phyloP scores from a whole-genome alignment of 2,329 filamentous ascomycete genomes.

The Fusarium papillatum region DNA sequence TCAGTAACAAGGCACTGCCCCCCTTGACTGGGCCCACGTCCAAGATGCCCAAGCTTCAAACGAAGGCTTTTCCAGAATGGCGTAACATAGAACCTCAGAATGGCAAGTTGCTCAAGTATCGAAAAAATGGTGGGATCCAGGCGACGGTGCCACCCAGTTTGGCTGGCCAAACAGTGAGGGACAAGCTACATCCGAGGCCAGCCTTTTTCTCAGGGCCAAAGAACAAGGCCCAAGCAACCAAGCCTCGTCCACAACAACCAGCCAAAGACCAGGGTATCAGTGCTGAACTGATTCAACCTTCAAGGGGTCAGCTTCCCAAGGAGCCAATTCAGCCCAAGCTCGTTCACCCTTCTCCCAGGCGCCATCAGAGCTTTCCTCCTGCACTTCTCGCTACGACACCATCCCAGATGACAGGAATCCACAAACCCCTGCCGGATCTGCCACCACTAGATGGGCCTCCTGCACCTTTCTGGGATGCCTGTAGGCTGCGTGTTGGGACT shows the following conservation, averaged over 20 bases:
- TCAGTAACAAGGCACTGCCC: not conserved
- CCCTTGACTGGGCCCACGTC: conserved; percentile 19
- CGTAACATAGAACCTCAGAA: not conserved
- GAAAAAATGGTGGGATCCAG: not conserved
- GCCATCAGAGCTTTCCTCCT: conserved; percentile 31
- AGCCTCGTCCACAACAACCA: not conserved
- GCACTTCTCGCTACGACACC: conserved; percentile 16
- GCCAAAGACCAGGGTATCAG: not conserved
- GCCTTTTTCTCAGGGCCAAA: conserved; percentile 32
- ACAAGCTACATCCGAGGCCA: not conserved
- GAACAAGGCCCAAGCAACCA: not conserved
- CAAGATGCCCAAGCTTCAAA: conserved; percentile 19
- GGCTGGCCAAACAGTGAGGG: not conserved
- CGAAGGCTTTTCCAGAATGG: conserved; percentile 32
- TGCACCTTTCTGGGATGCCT: conserved; percentile 12
- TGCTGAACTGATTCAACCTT: conserved; percentile 12
- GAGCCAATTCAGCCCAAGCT: conserved; percentile 5
- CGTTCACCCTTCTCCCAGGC: conserved; percentile 17
- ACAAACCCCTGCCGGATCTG: conserved; percentile 21
- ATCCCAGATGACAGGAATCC: not conserved
- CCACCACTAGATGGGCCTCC: conserved; percentile 12
- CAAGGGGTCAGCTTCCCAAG: conserved; percentile 15
- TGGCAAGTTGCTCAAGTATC: conserved; percentile 9
- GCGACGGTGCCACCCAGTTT: not conserved
- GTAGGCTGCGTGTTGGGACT: conserved; percentile 6